Evolutionary conservation across 2,329 filamentous ascomycete genomes (phyloP).

Genomic region (Aspergillus quadricinctus): DNA sequence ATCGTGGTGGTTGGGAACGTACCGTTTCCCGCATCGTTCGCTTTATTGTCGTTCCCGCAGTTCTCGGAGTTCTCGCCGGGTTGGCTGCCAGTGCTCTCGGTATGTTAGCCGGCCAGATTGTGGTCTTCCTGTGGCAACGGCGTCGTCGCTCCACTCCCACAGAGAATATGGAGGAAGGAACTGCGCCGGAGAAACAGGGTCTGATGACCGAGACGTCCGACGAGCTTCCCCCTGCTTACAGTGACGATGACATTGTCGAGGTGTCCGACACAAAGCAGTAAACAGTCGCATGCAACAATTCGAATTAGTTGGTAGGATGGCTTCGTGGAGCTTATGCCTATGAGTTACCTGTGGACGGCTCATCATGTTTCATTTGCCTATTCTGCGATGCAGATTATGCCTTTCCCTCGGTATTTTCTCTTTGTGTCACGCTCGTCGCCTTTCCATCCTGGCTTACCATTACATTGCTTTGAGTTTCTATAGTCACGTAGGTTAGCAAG

Average conservation of each 20-base stretch:
- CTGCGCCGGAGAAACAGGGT: slow-evolving; percentile 40
- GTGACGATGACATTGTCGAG: slow-evolving; percentile 27
- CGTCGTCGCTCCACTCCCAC: slow-evolving; percentile 30
- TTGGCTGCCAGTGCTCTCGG: slow-evolving; percentile 43
- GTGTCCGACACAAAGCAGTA: slow-evolving; percentile 31
- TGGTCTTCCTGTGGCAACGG: slow-evolving; percentile 44
- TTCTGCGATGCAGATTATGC: not conserved
- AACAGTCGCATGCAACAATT: not conserved
- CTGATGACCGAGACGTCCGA: slow-evolving; percentile 33
- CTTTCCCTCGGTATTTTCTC: not conserved
- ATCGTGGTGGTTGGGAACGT: slow-evolving; percentile 34
- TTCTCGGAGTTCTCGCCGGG: slow-evolving; percentile 44
- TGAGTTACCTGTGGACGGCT: not conserved
- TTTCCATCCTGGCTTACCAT: too few species aligned
- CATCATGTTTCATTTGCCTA: not conserved
- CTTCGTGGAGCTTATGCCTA: not conserved
- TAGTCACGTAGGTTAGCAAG: not conserved
- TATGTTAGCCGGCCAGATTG: slow-evolving; percentile 45
- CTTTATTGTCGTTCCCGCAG: slow-evolving; percentile 43
- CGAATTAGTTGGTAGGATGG: not conserved
- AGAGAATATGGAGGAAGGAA: slow-evolving; percentile 32
- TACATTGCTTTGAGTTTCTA: not conserved
- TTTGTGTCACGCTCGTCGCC: not conserved
- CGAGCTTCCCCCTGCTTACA: slow-evolving; percentile 35
- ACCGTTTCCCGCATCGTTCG: slow-evolving; percentile 39